Percentiles rank a stretch among this genome's conserved stretches.
These are phyloP conservation scores for Sporothrix globosa DNA, from an alignment of 2,329 filamentous ascomycete genomes.

Conservation along the genomic window DNA sequence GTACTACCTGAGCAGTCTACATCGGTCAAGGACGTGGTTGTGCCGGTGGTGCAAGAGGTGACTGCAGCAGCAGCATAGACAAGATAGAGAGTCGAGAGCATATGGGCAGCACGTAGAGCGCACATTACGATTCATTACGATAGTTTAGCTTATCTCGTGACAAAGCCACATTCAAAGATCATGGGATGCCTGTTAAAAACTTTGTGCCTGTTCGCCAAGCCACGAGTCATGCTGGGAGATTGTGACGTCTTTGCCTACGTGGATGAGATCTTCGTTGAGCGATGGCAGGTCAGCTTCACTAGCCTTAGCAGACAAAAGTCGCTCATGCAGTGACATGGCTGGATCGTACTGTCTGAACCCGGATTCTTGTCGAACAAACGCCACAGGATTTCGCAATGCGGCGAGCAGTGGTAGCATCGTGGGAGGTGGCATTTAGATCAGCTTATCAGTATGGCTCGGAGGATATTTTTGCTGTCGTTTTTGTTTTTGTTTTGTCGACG, in stretches of 20 bases:
- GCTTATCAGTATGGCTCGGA: constrained; percentile 3
- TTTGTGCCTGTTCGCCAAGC: background rate
- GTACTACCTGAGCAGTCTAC: background rate
- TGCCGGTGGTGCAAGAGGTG: background rate
- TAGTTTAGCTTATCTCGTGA: background rate
- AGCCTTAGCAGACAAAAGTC: too few relatives aligned
- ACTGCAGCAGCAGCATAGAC: background rate
- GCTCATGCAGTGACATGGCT: background rate
- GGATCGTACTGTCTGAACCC: background rate
- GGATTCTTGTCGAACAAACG: background rate
- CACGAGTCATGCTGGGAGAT: background rate
- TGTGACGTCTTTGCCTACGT: background rate
- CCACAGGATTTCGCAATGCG: constrained; percentile 13
- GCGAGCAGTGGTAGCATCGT: background rate
- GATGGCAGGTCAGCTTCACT: too few relatives aligned
- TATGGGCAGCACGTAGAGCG: too few relatives aligned
- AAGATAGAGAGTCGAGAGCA: background rate
- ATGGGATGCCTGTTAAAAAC: too few relatives aligned
- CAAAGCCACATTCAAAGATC: too few relatives aligned
- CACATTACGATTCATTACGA: background rate
- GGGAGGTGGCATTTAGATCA: background rate
- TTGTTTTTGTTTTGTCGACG: background rate
- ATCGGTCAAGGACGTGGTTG: background rate
- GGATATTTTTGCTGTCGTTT: background rate
- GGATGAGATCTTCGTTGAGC: background rate